Evolutionary conservation across 2,329 filamentous ascomycete species (phyloP), one percentile per base, ranked within the genome.

Genomic region (Falciphora oryzae): DNA sequence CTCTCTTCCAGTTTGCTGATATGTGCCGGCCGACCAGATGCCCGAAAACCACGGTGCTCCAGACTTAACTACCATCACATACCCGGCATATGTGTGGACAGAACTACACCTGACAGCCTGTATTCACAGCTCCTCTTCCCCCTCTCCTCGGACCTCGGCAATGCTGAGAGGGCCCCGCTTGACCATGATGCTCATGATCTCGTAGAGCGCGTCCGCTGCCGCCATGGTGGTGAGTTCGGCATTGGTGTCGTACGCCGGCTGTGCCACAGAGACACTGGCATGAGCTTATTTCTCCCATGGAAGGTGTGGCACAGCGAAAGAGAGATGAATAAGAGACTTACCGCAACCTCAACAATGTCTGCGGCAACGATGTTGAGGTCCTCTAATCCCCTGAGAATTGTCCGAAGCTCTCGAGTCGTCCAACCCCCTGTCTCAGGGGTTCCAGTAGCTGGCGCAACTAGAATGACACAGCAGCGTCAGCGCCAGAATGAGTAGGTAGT

Each of bases 181-280:
- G 22, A 92, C 89, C 90, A 93, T 93, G 66, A 93, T 82, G 16
- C 86, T 91, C 84, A 93, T 90, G 61, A 93, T 85, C 75, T 94
- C 90, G 71, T 89, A 93, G 27, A 93, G 76, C 0, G 85, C 84
- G 75, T 93, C 76, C 5, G 88, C 88, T 2, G 88, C 87, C 1
- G 87, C 87, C 87, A 90, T 90, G n/a, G 88, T 90, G 1, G 88
- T 90, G 68, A 85, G 80, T 76, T 90, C 88, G 1, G 88, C 88
- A 68, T 90, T 90, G 6, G 88, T 90, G 70, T 90, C 88, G 69
- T 90, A 90, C 0, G 88, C 88, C 5, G 88, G 88, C 69, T 79
- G 53, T 31, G 59, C 7, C 44, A 53, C 44, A 3, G n/a, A 53
- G 10, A 53, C 44, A 25, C 38, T 27, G 57, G 31, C 16, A 27